Base-by-base conservation (phyloP, 495 filamentous ascomycete genomes). In the Daldinia childiae region DNA sequence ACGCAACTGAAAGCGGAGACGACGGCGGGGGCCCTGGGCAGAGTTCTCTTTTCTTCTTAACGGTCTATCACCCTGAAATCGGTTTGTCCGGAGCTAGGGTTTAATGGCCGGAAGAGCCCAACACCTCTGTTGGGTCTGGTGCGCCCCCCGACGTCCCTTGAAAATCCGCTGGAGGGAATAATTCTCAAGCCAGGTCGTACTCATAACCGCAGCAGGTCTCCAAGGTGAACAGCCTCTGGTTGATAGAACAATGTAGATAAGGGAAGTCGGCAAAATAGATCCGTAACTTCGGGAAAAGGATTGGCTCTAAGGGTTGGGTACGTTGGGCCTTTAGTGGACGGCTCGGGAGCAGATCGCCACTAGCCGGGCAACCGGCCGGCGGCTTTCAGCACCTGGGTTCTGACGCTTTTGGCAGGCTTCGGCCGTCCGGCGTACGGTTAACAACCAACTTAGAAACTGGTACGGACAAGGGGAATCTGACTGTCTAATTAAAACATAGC, bases 221-320 rank as follows among this genome's bases (percentile, higher is more conserved):
- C 51, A 55, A 55, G 51, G 51, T 55, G 51, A 55, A 55, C 51
- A 55, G 51, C 51, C 51, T 55, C 51, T 55, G 51, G 51, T 55
- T 55, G 51, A 55, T 55, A 55, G 51, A 55, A 55, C 51, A 55
- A 55, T 55, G 51, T 55, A 55, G 51, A 55, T 55, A 55, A 55
- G 51, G 51, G 51, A 55, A 55, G 51, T 55, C 51, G 51, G 51
- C 51, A 55, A 55, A 55, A 55, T 55, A 55, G 51, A 55, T 55
- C 51, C 51, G 51, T 55, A 55, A 55, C 51, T 55, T 55, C 51
- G 51, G 51, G 51, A 55, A 55, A 55, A 55, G 51, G 51, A 55
- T 55, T 55, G 51, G 51, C 51, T 55, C 51, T 55, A 55, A 55
- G 51, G 51, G 51, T 55, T 55, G 51, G 51, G 51, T 32, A 55